These are phyloP conservation scores for Monascus purpureus DNA, from an alignment of 495 filamentous ascomycete genomes.

Conservation along the genomic window DNA sequence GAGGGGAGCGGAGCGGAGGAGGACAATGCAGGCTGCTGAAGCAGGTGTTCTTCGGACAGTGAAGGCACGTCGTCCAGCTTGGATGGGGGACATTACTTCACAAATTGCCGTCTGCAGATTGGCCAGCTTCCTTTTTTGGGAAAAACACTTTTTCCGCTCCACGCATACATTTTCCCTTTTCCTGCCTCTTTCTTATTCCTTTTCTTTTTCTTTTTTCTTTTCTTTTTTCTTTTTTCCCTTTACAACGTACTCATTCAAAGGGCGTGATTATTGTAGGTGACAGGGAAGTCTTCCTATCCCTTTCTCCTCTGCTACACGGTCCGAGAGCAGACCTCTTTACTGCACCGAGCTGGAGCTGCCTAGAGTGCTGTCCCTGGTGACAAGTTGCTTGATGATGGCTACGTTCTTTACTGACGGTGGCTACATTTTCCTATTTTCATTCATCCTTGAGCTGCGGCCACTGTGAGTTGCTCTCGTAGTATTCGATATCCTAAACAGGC, in stretches of 20 bases:
- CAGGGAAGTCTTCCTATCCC: slow-evolving; percentile 26
- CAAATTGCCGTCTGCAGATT: slow-evolving; percentile 26
- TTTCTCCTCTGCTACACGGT: slow-evolving; percentile 50
- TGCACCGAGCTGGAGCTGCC: slow-evolving; percentile 56
- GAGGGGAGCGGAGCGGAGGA: slow-evolving; percentile 4
- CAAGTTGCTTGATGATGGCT: slow-evolving; percentile 31
- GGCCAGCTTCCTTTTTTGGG: slow-evolving; percentile 14
- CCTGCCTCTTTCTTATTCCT: slow-evolving; percentile 1
- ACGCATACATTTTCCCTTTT: slow-evolving; percentile 5
- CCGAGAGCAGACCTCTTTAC: slow-evolving; percentile 34
- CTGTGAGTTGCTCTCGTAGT: too few species aligned
- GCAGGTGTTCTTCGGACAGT: slow-evolving; percentile 18
- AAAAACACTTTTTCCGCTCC: slow-evolving; percentile 14
- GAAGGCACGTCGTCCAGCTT: not conserved
- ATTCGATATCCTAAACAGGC: too few species aligned
- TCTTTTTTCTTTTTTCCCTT: slow-evolving; percentile 30
- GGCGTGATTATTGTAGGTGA: slow-evolving; percentile 85
- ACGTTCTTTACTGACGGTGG: slow-evolving; percentile 50
- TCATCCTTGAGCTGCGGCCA: too few species aligned
- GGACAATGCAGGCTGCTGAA: slow-evolving; percentile 6
- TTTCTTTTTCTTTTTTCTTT: slow-evolving; percentile 8
- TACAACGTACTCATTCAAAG: slow-evolving; percentile 42
- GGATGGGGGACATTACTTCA: slow-evolving; percentile 1
- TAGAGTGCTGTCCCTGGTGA: slow-evolving; percentile 20
- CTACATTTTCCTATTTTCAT: too few species aligned